Evolutionary conservation across 768 basidiomycete species (phyloP), one percentile per base, ranked within the genome.

Genomic region (Xerocomellus dryophilus): DNA sequence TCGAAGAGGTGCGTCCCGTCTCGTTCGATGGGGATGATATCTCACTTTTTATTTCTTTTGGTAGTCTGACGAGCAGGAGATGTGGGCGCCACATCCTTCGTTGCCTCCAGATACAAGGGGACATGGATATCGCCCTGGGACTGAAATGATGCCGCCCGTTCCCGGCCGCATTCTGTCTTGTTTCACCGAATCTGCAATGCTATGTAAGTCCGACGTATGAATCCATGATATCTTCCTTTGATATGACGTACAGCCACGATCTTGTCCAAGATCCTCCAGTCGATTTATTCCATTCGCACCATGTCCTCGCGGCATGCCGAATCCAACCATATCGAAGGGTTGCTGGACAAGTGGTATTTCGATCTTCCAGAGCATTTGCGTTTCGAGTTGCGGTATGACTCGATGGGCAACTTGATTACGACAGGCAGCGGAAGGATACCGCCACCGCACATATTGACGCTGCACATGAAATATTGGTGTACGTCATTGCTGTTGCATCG

Each of bases 381-480:
- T 36, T 82, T 81, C 60, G 85, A 88, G 56, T 71, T 79, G 23
- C 78, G 76, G 15, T 64, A 70, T 42, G 68, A 68, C 27, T 71
- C 76, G 14, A 65, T 67, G 53, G 80, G 66, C 12, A 66, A 60
- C 34, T 53, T 58, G 51, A 54, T 48, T 18, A 41, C 54, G 27
- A 55, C 47, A 18, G 40, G 39, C 4, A 43, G 23, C 71, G 66
- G 69, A 70, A 18, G 69, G 15, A 66, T 74, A 18, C 80, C 80
- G 7, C 78, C 78, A 2, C 87, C 88, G 5, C 84, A 88, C 59
- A 71, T 88, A 23, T 71, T 91, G 51, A 86, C 85, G 38, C 72
- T 92, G 46, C 89, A 91, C 64, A 86, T 91, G 88, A 86, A 89
- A 62, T 91, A 90, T 63, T 92, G 90, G 90, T 88, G 86, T 64